phyloP scores from a whole-genome alignment of 2,329 filamentous ascomycete genomes.

The Nemania sp. region DNA sequence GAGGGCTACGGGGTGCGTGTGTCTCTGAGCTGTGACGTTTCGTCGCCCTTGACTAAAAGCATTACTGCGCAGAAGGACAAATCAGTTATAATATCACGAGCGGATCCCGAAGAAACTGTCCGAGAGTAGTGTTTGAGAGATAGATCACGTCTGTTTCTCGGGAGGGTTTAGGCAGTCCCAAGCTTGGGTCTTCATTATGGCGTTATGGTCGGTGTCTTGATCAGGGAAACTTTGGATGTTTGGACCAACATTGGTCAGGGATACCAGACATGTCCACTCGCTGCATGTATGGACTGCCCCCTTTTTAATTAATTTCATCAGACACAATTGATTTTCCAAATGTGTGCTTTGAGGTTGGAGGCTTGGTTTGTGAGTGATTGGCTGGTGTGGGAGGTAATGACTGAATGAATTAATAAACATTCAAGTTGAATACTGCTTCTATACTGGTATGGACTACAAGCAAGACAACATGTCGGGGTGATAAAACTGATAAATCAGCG shows the following conservation, averaged over 20 bases:
- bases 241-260: background rate
- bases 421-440: background rate
- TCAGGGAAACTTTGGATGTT: background rate
- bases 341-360: background rate
- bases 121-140: background rate
- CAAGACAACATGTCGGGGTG: background rate
- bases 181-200: background rate
- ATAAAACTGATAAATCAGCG: background rate
- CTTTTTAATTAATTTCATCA: background rate
- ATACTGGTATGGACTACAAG: background rate
- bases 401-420: background rate
- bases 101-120: background rate
- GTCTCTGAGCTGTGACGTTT: background rate
- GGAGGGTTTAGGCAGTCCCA: background rate
- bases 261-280: slow-evolving; percentile 1
- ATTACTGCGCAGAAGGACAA: background rate
- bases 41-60: background rate
- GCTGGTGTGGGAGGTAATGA: too few relatives aligned
- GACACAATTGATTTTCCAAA: background rate
- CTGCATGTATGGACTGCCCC: background rate
- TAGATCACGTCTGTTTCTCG: background rate
- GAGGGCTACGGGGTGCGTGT: background rate
- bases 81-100: background rate
- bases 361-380: background rate
- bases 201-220: background rate